These are phyloP conservation scores for Gynostemma pentaphyllum DNA, from an alignment of 306 rosid genomes.

Conservation along the genomic window DNA sequence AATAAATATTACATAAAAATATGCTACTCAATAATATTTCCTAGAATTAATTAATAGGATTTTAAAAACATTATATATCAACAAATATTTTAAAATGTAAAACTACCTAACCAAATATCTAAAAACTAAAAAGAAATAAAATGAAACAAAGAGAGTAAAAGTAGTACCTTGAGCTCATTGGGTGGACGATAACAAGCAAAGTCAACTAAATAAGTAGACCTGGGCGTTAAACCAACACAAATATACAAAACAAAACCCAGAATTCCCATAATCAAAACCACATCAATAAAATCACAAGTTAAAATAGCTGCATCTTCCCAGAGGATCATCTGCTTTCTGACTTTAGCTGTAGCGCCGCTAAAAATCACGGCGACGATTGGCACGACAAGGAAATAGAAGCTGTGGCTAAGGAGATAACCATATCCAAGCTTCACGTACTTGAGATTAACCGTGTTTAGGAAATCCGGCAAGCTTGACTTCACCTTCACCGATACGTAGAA, in stretches of 20 bases:
- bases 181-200: constrained; percentile 63
- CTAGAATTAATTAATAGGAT: no score
- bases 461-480: constrained; percentile 8
- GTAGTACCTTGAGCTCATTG: constrained; percentile 41
- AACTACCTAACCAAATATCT: background rate
- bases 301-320: background rate
- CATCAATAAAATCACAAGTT: background rate
- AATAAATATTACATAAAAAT: no score
- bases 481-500: constrained; percentile 12
- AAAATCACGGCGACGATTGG: constrained; percentile 6
- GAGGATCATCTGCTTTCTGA: constrained; percentile 3
- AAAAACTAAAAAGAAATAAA: no score
- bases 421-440: constrained; percentile 21
- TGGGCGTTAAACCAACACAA: constrained; percentile 20
- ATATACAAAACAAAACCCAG: constrained; percentile 15
- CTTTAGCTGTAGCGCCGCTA: constrained; percentile 1
- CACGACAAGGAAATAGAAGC: constrained; percentile 9
- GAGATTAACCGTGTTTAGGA: constrained; percentile 11
- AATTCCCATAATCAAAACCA: constrained; percentile 10
- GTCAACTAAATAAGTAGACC: constrained; percentile 47
- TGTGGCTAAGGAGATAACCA: constrained; percentile 8
- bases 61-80: no score
- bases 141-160: background rate
- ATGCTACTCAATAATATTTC: no score
- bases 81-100: background rate